phyloP scores from a whole-genome alignment of 2,329 filamentous ascomycete species.

The Stagonosporopsis tanaceti region DNA sequence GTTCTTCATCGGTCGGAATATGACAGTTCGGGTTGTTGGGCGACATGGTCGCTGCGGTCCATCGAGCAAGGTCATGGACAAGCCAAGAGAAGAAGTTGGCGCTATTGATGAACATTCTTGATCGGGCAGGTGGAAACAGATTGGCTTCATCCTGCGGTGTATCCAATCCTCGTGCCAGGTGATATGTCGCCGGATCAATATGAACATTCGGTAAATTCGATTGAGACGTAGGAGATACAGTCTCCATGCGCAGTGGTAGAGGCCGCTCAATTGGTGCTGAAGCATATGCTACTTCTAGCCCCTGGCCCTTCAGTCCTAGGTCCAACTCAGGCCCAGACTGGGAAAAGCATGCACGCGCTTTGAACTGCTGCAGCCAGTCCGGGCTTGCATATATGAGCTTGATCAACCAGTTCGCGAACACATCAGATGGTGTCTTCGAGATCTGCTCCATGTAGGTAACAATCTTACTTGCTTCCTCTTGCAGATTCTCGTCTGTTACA shows the following conservation, averaged over 20 bases:
- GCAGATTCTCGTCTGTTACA: conserved; percentile 23
- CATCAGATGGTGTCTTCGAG: conserved; percentile 31
- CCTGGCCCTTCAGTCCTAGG: neutral
- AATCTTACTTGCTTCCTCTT: conserved; percentile 34
- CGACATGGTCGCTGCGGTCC: conserved; percentile 36
- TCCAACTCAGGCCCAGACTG: neutral
- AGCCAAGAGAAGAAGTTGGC: conserved; percentile 24
- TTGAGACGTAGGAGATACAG: neutral
- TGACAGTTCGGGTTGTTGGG: conserved; percentile 32
- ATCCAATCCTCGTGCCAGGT: conserved; percentile 1
- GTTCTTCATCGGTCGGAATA: conserved; percentile 40
- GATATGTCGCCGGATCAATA: conserved; percentile 9
- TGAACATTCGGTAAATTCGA: conserved; percentile 8
- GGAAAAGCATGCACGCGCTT: conserved; percentile 1
- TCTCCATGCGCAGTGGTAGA: conserved; percentile 2
- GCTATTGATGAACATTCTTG: conserved; percentile 19
- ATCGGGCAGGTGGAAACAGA: conserved; percentile 7
- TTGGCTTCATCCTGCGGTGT: conserved; percentile 3
- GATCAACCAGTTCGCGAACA: conserved; percentile 35
- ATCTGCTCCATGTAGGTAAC: conserved; percentile 32
- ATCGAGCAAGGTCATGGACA: conserved; percentile 33
- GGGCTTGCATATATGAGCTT: conserved; percentile 21
- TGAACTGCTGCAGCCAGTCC: conserved; percentile 17
- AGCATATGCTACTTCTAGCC: neutral
- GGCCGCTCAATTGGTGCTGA: conserved; percentile 8